Percentiles rank a stretch among this genome's conserved stretches.
These are phyloP conservation scores for Parachaetomium inaequale DNA, from an alignment of 495 filamentous ascomycete species.

Conservation along the genomic window DNA sequence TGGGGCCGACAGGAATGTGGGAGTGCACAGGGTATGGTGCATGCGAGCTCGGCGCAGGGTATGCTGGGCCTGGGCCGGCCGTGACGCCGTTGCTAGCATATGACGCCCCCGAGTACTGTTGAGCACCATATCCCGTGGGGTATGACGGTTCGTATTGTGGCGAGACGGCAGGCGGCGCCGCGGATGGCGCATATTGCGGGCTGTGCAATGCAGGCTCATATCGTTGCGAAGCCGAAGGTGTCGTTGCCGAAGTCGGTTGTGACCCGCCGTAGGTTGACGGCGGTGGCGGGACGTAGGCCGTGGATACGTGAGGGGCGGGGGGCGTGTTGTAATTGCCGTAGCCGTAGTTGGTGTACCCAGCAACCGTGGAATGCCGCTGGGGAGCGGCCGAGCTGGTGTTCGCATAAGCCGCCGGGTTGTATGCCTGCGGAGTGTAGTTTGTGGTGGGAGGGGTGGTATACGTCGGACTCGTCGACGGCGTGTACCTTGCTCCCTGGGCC, in stretches of 20 bases:
- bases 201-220: slow-evolving; percentile 38
- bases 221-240: slow-evolving; percentile 28
- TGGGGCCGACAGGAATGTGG: slow-evolving; percentile 47
- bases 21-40: slow-evolving; percentile 45
- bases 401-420: slow-evolving; percentile 52
- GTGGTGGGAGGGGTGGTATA: slow-evolving; percentile 30
- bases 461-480: slow-evolving; percentile 32
- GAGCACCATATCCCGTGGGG: slow-evolving; percentile 20
- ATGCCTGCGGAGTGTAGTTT: slow-evolving; percentile 43
- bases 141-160: slow-evolving; percentile 32
- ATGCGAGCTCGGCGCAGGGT: slow-evolving; percentile 36
- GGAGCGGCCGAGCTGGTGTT: slow-evolving; percentile 31
- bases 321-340: slow-evolving; percentile 41
- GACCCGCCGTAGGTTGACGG: slow-evolving; percentile 29
- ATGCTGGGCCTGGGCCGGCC: slow-evolving; percentile 25
- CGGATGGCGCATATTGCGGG: slow-evolving; percentile 33
- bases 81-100: slow-evolving; percentile 34
- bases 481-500: slow-evolving; percentile 35
- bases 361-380: slow-evolving; percentile 45
- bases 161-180: slow-evolving; percentile 19
- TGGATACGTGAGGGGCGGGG: slow-evolving; percentile 31
- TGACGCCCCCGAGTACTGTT: slow-evolving; percentile 27
- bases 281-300: slow-evolving; percentile 36
- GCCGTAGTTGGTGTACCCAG: slow-evolving; percentile 36
- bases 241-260: slow-evolving; percentile 32